A percentile compares a stretch with the other conserved stretches of the same genome.
Conservation (phyloP, 2,329 filamentous ascomycete genomes). For the Hypoxylon sp. region DNA sequence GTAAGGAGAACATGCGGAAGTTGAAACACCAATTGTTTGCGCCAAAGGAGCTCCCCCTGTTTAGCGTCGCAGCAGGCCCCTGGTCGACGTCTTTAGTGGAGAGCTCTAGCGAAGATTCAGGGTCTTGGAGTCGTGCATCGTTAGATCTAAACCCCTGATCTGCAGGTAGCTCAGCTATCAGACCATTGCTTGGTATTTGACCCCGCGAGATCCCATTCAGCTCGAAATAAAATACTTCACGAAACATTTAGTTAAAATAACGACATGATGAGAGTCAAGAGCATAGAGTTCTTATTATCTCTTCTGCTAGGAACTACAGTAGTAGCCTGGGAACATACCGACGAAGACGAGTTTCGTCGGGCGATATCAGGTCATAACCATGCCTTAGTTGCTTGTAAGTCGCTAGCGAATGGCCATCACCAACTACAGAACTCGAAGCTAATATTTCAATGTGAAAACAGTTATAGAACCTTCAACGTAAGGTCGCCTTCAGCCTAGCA, state of each 20-base stretch:
- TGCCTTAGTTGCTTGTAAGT: slow-evolving; percentile 54
- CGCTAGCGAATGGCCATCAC: not conserved
- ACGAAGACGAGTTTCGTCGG: slow-evolving; percentile 49
- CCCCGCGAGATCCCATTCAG: slow-evolving; percentile 36
- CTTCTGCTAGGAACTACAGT: slow-evolving; percentile 25
- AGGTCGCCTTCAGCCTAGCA: slow-evolving; percentile 25
- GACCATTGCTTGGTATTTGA: slow-evolving; percentile 40
- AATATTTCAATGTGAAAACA: slow-evolving; percentile 22
- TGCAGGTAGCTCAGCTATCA: slow-evolving; percentile 42
- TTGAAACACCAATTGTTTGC: slow-evolving; percentile 50
- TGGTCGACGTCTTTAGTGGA: slow-evolving; percentile 34
- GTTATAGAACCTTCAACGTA: slow-evolving; percentile 50
- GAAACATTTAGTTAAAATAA: slow-evolving; percentile 10
- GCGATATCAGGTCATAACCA: slow-evolving; percentile 49
- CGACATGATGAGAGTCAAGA: slow-evolving; percentile 44
- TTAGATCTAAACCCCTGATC: slow-evolving; percentile 51
- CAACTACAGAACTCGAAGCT: slow-evolving; percentile 3
- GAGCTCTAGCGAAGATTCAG: slow-evolving; percentile 42
- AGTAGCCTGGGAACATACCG: slow-evolving; percentile 48
- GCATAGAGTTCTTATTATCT: slow-evolving; percentile 31
- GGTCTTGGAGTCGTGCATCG: slow-evolving; percentile 39
- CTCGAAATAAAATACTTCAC: slow-evolving; percentile 13
- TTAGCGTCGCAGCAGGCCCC: slow-evolving; percentile 35
- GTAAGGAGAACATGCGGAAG: slow-evolving; percentile 40
- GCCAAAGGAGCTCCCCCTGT: slow-evolving; percentile 40